A percentile compares a stretch with the other conserved stretches of the same genome.
Evolutionary conservation across 306 rosid genomes (phyloP).

Genomic region (Vigna nakashimae): DNA sequence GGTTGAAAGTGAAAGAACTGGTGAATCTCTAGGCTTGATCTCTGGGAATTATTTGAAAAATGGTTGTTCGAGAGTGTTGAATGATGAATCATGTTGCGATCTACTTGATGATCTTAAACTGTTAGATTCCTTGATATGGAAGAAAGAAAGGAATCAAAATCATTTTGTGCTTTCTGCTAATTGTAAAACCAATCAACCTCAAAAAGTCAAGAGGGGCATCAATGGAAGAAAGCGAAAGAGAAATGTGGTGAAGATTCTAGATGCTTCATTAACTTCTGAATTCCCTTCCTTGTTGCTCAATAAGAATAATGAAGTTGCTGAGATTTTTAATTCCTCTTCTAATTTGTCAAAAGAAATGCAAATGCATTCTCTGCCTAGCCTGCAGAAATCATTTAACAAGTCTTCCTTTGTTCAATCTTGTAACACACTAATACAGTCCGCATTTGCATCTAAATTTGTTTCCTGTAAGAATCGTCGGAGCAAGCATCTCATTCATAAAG

Average conservation of each 20-base stretch:
- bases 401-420: conserved; percentile 38
- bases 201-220: conserved; percentile 40
- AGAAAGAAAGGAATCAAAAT: conserved; percentile 51
- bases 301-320: conserved; percentile 39
- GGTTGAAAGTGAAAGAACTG: conserved; percentile 58
- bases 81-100: conserved; percentile 55
- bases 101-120: conserved; percentile 70
- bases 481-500: conserved; percentile 35
- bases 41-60: conserved; percentile 45
- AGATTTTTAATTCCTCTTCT: conserved; percentile 35
- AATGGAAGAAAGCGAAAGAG: conserved; percentile 53
- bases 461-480: conserved; percentile 48
- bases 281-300: conserved; percentile 40
- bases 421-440: conserved; percentile 31
- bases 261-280: conserved; percentile 42
- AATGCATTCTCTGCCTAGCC: conserved; percentile 38
- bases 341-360: conserved; percentile 42
- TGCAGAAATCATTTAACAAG: conserved; percentile 31
- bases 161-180: conserved; percentile 37
- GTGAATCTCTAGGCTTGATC: conserved; percentile 49
- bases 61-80: conserved; percentile 41
- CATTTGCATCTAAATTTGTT: conserved; percentile 43
- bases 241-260: conserved; percentile 37
- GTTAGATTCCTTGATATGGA: conserved; percentile 67
- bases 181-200: conserved; percentile 42